Conservation (phyloP, 345 rosid species). For the Excoecaria cochinchinensis region DNA sequence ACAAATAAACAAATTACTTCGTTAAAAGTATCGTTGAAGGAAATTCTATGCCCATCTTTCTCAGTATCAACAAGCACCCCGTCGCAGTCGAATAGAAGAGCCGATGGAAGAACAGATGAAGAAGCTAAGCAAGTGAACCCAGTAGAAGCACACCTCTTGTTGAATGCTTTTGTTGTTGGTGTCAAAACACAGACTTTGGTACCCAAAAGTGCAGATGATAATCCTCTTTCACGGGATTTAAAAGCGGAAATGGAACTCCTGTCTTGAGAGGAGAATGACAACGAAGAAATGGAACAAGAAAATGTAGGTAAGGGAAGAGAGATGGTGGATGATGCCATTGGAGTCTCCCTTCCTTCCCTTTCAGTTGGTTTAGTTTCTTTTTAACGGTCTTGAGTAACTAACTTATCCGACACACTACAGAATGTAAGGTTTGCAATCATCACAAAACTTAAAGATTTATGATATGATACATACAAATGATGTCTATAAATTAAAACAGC, state of each 20-base stretch:
- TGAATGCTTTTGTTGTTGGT: conserved; percentile 17
- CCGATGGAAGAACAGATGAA: conserved; percentile 59
- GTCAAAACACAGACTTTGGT: conserved; percentile 17
- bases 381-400: conserved; percentile 17
- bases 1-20: conserved; percentile 43
- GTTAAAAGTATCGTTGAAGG: conserved; percentile 87
- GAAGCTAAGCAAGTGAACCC: conserved; percentile 52
- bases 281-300: conserved; percentile 20
- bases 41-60: conserved; percentile 91
- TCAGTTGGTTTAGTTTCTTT: background rate
- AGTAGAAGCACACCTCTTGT: conserved; percentile 22
- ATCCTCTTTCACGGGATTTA: conserved; percentile 21
- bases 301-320: conserved; percentile 38
- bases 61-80: conserved; percentile 97
- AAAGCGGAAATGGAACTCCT: conserved; percentile 22
- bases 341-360: conserved; percentile 25
- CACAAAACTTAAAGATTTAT: too few relatives aligned
- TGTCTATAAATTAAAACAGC: too few relatives aligned
- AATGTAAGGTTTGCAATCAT: background rate
- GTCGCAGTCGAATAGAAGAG: conserved; percentile 88
- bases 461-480: too few relatives aligned
- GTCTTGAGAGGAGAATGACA: conserved; percentile 20
- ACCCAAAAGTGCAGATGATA: conserved; percentile 25
- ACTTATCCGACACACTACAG: conserved; percentile 6
- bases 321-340: conserved; percentile 23